phyloP scores from a whole-genome alignment of 1,284 basidiomycete species.

The Puccinia novopanici region DNA sequence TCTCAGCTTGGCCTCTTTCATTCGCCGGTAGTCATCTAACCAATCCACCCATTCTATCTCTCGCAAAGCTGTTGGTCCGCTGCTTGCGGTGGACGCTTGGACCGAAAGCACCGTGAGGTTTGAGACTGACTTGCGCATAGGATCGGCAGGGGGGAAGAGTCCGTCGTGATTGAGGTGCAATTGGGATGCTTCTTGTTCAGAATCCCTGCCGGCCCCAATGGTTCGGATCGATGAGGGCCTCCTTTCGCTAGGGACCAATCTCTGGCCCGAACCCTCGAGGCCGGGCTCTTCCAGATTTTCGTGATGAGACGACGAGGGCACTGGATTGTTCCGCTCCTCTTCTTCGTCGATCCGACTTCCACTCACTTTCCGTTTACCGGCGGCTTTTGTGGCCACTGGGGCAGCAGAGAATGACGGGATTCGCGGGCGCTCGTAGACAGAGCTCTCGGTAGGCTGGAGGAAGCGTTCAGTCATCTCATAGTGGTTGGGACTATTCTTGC shows the following conservation, averaged over 20 bases:
- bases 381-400: not conserved
- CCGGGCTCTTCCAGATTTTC: not conserved
- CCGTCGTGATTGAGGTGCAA: not conserved
- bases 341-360: conserved; percentile 31
- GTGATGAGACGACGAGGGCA: not conserved
- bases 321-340: conserved; percentile 17
- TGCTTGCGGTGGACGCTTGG: conserved; percentile 54
- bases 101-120: conserved; percentile 30
- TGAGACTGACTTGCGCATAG: conserved; percentile 33
- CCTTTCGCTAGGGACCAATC: not conserved
- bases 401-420: conserved; percentile 23
- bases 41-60: too few species aligned
- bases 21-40: conserved; percentile 65
- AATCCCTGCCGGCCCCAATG: too few species aligned
- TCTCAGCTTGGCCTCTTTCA: conserved; percentile 64
- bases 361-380: conserved; percentile 3
- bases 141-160: not conserved
- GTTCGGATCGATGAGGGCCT: conserved; percentile 16
- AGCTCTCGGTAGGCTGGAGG: conserved; percentile 6
- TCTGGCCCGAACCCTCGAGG: conserved; percentile 6
- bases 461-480: conserved; percentile 16
- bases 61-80: too few species aligned
- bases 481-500: not conserved
- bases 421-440: conserved; percentile 13
- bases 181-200: too few species aligned